Evolutionary conservation across 805 yeast genomes (phyloP).

Genomic region (Ogataea sp.): DNA sequence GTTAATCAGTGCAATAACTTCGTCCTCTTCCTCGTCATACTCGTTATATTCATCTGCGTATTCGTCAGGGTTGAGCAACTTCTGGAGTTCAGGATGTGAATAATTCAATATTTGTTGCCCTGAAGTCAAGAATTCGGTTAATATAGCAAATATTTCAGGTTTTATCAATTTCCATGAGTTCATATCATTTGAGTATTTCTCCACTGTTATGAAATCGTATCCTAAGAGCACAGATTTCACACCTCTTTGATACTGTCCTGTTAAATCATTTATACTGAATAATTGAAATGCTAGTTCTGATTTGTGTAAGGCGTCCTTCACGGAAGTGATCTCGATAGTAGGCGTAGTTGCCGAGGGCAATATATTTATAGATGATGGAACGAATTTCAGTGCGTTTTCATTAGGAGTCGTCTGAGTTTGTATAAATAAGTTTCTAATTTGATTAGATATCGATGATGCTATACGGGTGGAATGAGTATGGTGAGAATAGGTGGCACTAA

Average conservation of each 20-base stretch:
- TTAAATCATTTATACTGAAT: conserved; percentile 54
- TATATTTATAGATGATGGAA: conserved; percentile 61
- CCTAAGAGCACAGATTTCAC: conserved; percentile 74
- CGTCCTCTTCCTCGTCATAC: conserved; percentile 57
- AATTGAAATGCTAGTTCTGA: conserved; percentile 75
- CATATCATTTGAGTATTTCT: conserved; percentile 33
- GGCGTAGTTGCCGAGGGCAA: conserved; percentile 45
- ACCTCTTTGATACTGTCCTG: conserved; percentile 21
- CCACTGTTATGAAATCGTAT: conserved; percentile 74
- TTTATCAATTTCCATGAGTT: conserved; percentile 50
- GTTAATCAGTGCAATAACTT: conserved; percentile 80
- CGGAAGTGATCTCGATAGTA: conserved; percentile 65
- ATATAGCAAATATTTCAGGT: conserved; percentile 56
- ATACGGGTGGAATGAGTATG: no score
- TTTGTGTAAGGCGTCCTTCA: conserved; percentile 58
- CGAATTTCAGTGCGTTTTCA: conserved; percentile 75
- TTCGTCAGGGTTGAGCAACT: conserved; percentile 24
- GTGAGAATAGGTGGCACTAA: no score
- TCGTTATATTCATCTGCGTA: conserved; percentile 24
- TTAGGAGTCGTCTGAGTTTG: conserved; percentile 85
- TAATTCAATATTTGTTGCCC: conserved; percentile 47
- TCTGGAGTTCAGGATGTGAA: conserved; percentile 24
- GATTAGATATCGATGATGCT: no score
- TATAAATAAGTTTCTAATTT: conserved; percentile 44
- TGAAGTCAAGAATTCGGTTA: conserved; percentile 47